Conservation (phyloP, 129 eudicot genomes). For the Lonicera japonica region DNA sequence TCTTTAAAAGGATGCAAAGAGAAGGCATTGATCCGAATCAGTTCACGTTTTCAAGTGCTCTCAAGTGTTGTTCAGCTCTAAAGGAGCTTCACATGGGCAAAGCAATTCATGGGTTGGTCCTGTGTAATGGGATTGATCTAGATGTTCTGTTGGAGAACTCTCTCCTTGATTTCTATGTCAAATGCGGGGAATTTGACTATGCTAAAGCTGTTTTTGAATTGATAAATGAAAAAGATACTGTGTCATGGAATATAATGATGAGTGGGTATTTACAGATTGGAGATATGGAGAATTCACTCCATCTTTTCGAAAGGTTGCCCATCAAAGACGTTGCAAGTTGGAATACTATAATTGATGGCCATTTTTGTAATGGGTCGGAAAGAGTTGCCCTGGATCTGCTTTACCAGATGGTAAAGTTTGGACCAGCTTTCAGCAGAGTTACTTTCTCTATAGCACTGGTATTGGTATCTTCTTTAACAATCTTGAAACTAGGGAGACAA, state of each 20-base stretch:
- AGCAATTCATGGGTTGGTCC: slow-evolving; percentile 56
- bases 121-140: slow-evolving; percentile 37
- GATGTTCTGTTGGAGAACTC: slow-evolving; percentile 55
- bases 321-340: slow-evolving; percentile 60
- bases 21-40: slow-evolving; percentile 49
- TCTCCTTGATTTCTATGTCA: slow-evolving; percentile 59
- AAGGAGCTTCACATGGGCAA: slow-evolving; percentile 41
- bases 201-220: slow-evolving; percentile 40
- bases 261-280: slow-evolving; percentile 35
- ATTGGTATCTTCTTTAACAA: slow-evolving; percentile 40
- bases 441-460: slow-evolving; percentile 63
- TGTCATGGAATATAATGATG: slow-evolving; percentile 76
- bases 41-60: slow-evolving; percentile 57
- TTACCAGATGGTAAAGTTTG: slow-evolving; percentile 43
- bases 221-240: slow-evolving; percentile 38
- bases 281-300: slow-evolving; percentile 41
- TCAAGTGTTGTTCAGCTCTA: slow-evolving; percentile 57
- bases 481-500: slow-evolving; percentile 46
- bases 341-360: slow-evolving; percentile 75
- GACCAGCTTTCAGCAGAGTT: slow-evolving; percentile 26
- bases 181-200: slow-evolving; percentile 39
- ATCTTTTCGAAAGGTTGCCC: slow-evolving; percentile 44
- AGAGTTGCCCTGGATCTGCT: slow-evolving; percentile 49
- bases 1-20: slow-evolving; percentile 45
- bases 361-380: slow-evolving; percentile 39